Conservation (phyloP, 2,329 filamentous ascomycete species). For the Gyromitra esculenta region DNA sequence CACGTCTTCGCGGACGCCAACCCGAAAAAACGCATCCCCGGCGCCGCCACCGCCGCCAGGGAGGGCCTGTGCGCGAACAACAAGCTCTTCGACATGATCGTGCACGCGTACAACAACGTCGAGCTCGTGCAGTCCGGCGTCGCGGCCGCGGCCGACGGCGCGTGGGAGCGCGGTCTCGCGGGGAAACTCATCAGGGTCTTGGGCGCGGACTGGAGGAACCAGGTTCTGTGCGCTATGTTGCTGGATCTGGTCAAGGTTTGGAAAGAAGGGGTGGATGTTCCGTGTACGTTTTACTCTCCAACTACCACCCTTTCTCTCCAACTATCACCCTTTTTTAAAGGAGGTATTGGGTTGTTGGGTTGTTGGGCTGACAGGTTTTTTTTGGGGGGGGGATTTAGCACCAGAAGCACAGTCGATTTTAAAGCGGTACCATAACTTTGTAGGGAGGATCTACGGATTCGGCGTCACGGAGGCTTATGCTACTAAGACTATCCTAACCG, state of each 20-base stretch:
- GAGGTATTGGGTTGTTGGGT: no score
- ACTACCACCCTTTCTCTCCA: not conserved
- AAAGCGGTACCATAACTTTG: constrained; percentile 67
- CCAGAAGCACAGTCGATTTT: constrained; percentile 60
- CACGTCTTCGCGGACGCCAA: constrained; percentile 61
- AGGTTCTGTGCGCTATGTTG: constrained; percentile 74
- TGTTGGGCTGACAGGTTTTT: not conserved
- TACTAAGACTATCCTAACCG: constrained; percentile 60
- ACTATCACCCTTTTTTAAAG: no score
- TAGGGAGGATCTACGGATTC: constrained; percentile 65
- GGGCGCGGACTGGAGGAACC: constrained; percentile 77
- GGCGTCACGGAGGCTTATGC: constrained; percentile 64
- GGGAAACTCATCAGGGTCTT: constrained; percentile 79
- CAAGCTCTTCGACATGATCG: constrained; percentile 74
- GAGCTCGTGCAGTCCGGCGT: constrained; percentile 72
- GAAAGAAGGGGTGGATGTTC: constrained; percentile 49
- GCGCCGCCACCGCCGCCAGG: constrained; percentile 72
- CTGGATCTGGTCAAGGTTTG: constrained; percentile 67
- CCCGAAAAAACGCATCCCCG: constrained; percentile 64
- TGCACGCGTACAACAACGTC: constrained; percentile 71
- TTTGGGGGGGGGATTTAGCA: not conserved
- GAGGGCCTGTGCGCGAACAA: constrained; percentile 84
- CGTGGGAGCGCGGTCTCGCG: constrained; percentile 65
- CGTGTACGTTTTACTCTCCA: constrained; percentile 61
- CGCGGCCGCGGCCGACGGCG: constrained; percentile 57